Conservation (phyloP, 2,329 filamentous ascomycete species). For the Plenodomus lindquistii region DNA sequence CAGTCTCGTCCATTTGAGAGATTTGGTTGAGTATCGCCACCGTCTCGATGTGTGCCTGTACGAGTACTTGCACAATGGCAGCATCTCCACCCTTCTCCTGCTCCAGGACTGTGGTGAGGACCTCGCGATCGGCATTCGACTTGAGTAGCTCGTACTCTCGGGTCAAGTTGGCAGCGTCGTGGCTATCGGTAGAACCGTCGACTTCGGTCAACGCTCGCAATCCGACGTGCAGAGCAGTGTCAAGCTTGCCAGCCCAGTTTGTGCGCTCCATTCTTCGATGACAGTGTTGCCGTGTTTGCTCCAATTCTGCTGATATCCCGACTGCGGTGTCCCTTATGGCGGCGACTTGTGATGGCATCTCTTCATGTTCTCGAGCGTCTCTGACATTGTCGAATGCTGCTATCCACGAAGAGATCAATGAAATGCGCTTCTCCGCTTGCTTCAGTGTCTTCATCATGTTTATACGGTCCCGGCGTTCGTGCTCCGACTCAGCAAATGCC, state of each 20-base stretch:
- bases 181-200: conserved; percentile 65
- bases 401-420: conserved; percentile 87
- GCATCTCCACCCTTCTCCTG: conserved; percentile 82
- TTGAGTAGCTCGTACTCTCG: conserved; percentile 87
- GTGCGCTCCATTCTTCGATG: conserved; percentile 79
- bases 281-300: conserved; percentile 86
- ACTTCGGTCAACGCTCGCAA: conserved; percentile 74
- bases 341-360: conserved; percentile 61
- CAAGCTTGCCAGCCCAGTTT: conserved; percentile 85
- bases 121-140: conserved; percentile 78
- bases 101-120: conserved; percentile 75
- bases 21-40: conserved; percentile 81
- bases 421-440: conserved; percentile 81
- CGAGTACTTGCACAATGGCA: conserved; percentile 76
- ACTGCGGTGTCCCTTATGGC: conserved; percentile 86
- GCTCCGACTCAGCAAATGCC: conserved; percentile 79
- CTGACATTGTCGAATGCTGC: conserved; percentile 86
- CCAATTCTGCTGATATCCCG: conserved; percentile 85
- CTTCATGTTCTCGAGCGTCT: conserved; percentile 69
- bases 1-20: conserved; percentile 77
- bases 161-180: conserved; percentile 71
- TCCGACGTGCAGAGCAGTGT: conserved; percentile 85
- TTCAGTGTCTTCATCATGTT: conserved; percentile 80
- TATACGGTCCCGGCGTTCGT: conserved; percentile 78
- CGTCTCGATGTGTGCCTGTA: conserved; percentile 91